Evolutionary conservation across 148 eudicot species (phyloP).

Genomic region (Camellia granthamiana): DNA sequence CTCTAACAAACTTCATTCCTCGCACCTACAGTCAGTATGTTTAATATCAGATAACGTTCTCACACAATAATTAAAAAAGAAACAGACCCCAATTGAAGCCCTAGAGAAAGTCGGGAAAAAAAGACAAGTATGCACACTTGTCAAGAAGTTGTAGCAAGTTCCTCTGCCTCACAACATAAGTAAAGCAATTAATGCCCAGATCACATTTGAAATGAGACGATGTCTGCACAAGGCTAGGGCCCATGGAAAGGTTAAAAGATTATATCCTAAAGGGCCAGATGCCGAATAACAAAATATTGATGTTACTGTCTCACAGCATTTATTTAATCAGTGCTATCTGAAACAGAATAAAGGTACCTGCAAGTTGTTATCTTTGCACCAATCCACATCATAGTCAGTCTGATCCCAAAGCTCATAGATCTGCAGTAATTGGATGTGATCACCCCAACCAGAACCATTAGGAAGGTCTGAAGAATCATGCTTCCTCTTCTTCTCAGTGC

Average conservation of each 20-base stretch:
- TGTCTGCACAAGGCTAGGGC: not conserved
- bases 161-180: not conserved
- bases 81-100: not conserved
- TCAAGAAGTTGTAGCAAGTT: slow-evolving; percentile 2
- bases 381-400: slow-evolving; percentile 57
- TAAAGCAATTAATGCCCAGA: slow-evolving; percentile 1
- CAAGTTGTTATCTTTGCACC: slow-evolving; percentile 87
- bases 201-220: not conserved
- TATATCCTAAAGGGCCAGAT: not conserved
- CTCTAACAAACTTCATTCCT: slow-evolving; percentile 93
- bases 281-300: not conserved
- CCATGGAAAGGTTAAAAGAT: not conserved
- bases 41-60: not conserved
- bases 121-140: not conserved
- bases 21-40: slow-evolving; percentile 45
- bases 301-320: not conserved
- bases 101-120: not conserved
- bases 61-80: not conserved
- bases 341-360: slow-evolving; percentile 48
- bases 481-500: slow-evolving; percentile 83
- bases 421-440: slow-evolving; percentile 88
- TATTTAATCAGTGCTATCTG: not conserved
- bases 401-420: slow-evolving; percentile 86
- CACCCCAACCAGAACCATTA: slow-evolving; percentile 90
- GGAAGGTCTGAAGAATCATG: slow-evolving; percentile 66